phyloP scores from a whole-genome alignment of 2,329 filamentous ascomycete genomes.

The Alternaria rosae region DNA sequence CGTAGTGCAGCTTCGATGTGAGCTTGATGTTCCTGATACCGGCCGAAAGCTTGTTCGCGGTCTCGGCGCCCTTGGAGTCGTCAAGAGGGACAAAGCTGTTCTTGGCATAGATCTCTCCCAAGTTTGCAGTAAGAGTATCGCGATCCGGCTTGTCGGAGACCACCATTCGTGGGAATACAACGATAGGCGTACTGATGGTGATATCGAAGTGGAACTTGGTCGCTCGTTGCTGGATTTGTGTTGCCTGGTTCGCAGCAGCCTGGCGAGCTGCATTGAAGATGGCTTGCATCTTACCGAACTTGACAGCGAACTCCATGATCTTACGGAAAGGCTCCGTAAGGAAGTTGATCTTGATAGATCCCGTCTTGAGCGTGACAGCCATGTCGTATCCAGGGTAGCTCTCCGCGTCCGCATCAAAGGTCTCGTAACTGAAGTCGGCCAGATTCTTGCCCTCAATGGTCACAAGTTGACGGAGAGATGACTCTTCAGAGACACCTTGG shows the following conservation, averaged over 20 bases:
- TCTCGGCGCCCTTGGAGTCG: conserved; percentile 73
- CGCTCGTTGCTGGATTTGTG: conserved; percentile 87
- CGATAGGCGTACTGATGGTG: conserved; percentile 90
- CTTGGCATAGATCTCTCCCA: conserved; percentile 96
- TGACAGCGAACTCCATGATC: conserved; percentile 96
- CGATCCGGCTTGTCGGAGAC: conserved; percentile 72
- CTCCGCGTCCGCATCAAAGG: conserved; percentile 78
- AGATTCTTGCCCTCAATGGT: conserved; percentile 96
- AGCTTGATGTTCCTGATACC: conserved; percentile 92
- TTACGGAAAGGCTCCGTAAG: conserved; percentile 96
- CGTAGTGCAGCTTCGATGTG: conserved; percentile 87
- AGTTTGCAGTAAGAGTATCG: conserved; percentile 87
- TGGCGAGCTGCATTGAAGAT: conserved; percentile 97
- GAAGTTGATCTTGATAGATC: conserved; percentile 97
- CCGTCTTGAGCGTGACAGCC: conserved; percentile 86
- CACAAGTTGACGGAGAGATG: conserved; percentile 82
- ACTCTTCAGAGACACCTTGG: conserved; percentile 81
- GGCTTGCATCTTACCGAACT: conserved; percentile 99
- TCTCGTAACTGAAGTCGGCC: conserved; percentile 97
- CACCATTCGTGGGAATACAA: conserved; percentile 87
- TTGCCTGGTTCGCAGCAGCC: conserved; percentile 92
- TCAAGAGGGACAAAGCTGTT: conserved; percentile 90
- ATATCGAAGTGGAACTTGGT: conserved; percentile 94
- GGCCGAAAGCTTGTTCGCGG: conserved; percentile 87
- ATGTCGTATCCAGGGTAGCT: conserved; percentile 94